Evolutionary conservation across 2,329 filamentous ascomycete genomes (phyloP), one percentile per base, ranked within the genome.

Genomic region (Gaeumannomyces sp.): DNA sequence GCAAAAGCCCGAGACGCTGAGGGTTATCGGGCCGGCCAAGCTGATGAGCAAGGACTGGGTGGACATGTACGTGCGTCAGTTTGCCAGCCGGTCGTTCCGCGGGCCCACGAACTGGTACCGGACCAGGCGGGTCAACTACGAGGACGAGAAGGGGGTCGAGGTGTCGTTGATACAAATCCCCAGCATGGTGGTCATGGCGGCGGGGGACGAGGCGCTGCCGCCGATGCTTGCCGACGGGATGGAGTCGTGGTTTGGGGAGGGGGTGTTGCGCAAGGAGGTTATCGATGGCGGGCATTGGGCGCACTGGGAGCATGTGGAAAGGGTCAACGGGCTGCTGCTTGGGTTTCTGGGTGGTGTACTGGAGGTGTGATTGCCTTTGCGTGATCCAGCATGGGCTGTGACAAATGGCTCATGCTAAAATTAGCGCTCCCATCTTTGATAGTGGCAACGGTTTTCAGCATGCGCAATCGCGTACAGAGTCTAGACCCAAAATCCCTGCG

Each of bases 21-120:
- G 79, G 11, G n/a, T 35, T 5, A 31, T 61, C 2, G 59, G 59
- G 19, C 80, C 77, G 53, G 83, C 84, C 62, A 81, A 79, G 65
- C 73, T 96, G 56, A 69, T 96, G 68, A 83, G 79, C 66, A 80
- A 85, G 59, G 86, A 90, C 72, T 89, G 93, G 76, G 76, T 93
- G 61, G 87, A 93, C 64, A 90, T 87, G 76, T 97, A 97, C 75
- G 86, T 86, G 25, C 77, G 85, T 38, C 82, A 92, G 76, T 96
- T 89, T 76, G 76, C 80, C 31, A 81, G 83, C 56, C 85, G 88
- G 71, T 91, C 92, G 58, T 76, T 97, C 68, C 85, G 89, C 69
- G 92, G 92, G 1, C 91, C 92, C 22, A 79, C 92, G 66, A 95
- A 93, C 76, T 97, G 92, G 91, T 98, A 98, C 77, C 87, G 92